Percentiles rank a stretch among this genome's conserved stretches.
phyloP scores from a whole-genome alignment of 2,329 filamentous ascomycete genomes.

The Rhynchosporium secalis region DNA sequence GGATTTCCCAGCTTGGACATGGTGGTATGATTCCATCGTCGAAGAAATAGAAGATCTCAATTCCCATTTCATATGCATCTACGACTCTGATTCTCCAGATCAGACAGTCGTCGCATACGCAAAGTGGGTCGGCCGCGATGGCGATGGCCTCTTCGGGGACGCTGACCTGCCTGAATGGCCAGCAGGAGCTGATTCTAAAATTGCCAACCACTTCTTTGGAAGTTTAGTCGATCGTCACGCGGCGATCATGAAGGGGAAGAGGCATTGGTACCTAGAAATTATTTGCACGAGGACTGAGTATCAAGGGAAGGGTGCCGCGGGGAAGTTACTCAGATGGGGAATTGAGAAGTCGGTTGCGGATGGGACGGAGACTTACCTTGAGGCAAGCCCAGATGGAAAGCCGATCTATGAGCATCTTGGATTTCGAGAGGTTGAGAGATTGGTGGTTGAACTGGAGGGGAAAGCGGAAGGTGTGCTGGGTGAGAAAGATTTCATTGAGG shows the following conservation, averaged over 20 bases:
- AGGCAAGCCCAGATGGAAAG: slow-evolving; percentile 50
- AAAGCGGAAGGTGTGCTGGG: slow-evolving; percentile 21
- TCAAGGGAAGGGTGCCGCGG: slow-evolving; percentile 50
- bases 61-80: slow-evolving; percentile 45
- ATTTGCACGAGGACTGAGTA: slow-evolving; percentile 46
- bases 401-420: slow-evolving; percentile 51
- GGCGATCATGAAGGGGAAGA: slow-evolving; percentile 44
- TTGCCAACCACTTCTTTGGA: slow-evolving; percentile 46
- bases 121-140: slow-evolving; percentile 47
- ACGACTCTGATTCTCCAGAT: slow-evolving; percentile 36
- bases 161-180: slow-evolving; percentile 43
- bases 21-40: slow-evolving; percentile 42
- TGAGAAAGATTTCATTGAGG: slow-evolving; percentile 36
- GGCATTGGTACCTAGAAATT: slow-evolving; percentile 52
- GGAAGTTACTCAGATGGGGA: slow-evolving; percentile 50
- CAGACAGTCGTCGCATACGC: slow-evolving; percentile 46
- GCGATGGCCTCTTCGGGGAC: slow-evolving; percentile 20
- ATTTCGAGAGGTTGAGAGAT: slow-evolving; percentile 45
- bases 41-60: slow-evolving; percentile 45
- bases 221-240: slow-evolving; percentile 41
- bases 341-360: slow-evolving; percentile 47
- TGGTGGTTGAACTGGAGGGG: slow-evolving; percentile 44
- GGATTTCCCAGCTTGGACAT: slow-evolving; percentile 22
- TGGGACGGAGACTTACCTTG: slow-evolving; percentile 49
- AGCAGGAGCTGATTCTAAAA: slow-evolving; percentile 40